phyloP scores from a whole-genome alignment of 176 grass and related monocot genomes.

The Calamus simplicifolius region DNA sequence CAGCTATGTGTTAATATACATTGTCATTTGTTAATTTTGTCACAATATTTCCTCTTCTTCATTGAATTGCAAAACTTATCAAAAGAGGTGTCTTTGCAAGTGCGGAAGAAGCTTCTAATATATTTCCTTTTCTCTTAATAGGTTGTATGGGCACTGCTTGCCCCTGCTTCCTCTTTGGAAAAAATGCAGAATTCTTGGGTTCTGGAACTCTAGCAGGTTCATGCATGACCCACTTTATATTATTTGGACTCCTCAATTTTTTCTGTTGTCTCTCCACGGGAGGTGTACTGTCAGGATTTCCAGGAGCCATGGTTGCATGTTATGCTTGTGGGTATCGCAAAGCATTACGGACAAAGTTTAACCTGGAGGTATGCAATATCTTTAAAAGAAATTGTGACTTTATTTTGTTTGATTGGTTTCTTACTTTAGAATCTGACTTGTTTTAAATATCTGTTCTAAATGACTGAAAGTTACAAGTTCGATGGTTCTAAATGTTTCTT shows the following conservation, averaged over 20 bases:
- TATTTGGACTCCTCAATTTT: slow-evolving; percentile 80
- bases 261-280: slow-evolving; percentile 74
- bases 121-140: slow-evolving; percentile 8
- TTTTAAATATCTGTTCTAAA: too few relatives aligned
- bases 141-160: slow-evolving; percentile 76
- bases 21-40: too few relatives aligned
- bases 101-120: too few relatives aligned
- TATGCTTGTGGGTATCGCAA: slow-evolving; percentile 74
- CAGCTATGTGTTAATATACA: too few relatives aligned
- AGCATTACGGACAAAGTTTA: slow-evolving; percentile 60
- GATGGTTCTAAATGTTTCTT: too few relatives aligned
- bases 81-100: too few relatives aligned
- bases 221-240: slow-evolving; percentile 74
- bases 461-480: too few relatives aligned
- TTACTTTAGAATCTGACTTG: too few relatives aligned
- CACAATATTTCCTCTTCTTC: too few relatives aligned
- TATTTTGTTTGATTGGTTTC: too few relatives aligned
- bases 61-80: too few relatives aligned
- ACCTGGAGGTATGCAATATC: slow-evolving; percentile 44
- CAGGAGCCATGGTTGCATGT: slow-evolving; percentile 79
- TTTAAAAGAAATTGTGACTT: not conserved
- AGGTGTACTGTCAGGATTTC: slow-evolving; percentile 60
- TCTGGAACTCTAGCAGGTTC: slow-evolving; percentile 75
- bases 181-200: slow-evolving; percentile 79
- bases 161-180: slow-evolving; percentile 83